Conservation (phyloP, 2,329 filamentous ascomycete species). For the Esteya vermicola region DNA sequence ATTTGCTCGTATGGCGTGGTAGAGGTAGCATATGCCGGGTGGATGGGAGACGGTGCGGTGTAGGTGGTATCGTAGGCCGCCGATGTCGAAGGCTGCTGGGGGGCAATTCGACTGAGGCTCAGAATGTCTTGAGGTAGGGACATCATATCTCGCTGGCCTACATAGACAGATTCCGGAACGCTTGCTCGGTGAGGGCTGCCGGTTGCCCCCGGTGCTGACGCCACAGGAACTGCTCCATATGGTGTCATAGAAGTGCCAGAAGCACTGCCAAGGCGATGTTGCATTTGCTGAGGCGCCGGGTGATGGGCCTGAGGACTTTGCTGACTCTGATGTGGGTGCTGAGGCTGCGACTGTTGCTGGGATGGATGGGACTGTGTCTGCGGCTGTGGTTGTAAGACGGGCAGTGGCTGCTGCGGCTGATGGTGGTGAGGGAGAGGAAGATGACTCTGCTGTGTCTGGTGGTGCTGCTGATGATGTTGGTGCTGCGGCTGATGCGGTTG, state of each 20-base stretch:
- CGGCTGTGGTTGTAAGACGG: no score
- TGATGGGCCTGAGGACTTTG: neutral
- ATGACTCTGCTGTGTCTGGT: constrained; percentile 14
- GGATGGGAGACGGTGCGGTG: constrained; percentile 52
- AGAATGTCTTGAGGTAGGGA: constrained; percentile 62
- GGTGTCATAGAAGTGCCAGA: constrained; percentile 50
- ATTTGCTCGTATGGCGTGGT: constrained; percentile 61
- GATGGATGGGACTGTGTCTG: neutral
- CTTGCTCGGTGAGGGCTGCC: constrained; percentile 52
- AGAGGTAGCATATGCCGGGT: constrained; percentile 48
- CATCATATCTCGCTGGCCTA: constrained; percentile 53
- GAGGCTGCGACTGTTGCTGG: neutral
- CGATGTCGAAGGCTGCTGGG: constrained; percentile 36
- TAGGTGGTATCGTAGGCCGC: constrained; percentile 60
- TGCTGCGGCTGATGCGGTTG: constrained; percentile 23
- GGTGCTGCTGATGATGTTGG: constrained; percentile 5
- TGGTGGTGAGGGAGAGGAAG: neutral
- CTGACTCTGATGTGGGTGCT: constrained; percentile 2
- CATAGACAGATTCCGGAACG: constrained; percentile 34
- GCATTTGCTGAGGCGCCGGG: constrained; percentile 20
- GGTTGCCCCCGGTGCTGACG: constrained; percentile 28
- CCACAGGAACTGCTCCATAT: constrained; percentile 35
- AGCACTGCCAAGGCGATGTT: neutral
- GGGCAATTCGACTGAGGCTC: constrained; percentile 44
- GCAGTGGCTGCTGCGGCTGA: neutral